phyloP scores from a whole-genome alignment of 2,329 filamentous ascomycete genomes.

The Gnomoniopsis sp. region DNA sequence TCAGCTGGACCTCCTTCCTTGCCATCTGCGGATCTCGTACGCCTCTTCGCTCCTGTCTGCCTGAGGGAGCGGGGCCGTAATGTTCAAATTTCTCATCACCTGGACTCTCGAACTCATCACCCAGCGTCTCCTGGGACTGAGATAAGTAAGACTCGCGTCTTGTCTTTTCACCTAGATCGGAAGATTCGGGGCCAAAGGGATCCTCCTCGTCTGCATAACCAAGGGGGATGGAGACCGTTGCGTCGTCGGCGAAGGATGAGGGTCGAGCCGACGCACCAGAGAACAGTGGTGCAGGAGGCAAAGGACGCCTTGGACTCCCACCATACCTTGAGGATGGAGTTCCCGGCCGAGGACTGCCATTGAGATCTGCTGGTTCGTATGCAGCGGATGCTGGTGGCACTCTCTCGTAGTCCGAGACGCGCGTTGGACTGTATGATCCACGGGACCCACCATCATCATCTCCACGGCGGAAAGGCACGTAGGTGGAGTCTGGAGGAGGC shows the following conservation, averaged over 20 bases:
- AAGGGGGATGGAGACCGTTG: constrained; percentile 70
- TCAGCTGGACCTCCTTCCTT: constrained; percentile 90
- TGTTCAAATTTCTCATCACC: constrained; percentile 64
- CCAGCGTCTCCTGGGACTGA: constrained; percentile 51
- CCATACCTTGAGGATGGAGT: constrained; percentile 88
- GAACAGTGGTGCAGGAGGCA: constrained; percentile 87
- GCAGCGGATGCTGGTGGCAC: constrained; percentile 67
- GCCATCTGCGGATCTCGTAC: constrained; percentile 84
- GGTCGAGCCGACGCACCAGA: constrained; percentile 46
- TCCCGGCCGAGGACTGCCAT: constrained; percentile 85
- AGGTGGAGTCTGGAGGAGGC: constrained; percentile 61
- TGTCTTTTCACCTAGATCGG: constrained; percentile 49
- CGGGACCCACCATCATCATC: constrained; percentile 51
- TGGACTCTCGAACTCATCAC: constrained; percentile 35
- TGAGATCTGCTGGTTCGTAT: constrained; percentile 85
- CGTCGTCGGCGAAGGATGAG: constrained; percentile 61
- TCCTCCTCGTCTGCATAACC: constrained; percentile 62
- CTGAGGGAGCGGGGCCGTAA: constrained; percentile 83
- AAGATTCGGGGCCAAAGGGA: constrained; percentile 61
- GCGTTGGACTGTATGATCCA: constrained; percentile 23
- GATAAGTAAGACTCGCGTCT: constrained; percentile 57
- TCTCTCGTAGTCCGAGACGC: constrained; percentile 42
- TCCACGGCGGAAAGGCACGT: constrained; percentile 52
- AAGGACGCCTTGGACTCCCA: constrained; percentile 78
- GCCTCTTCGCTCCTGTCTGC: constrained; percentile 82